phyloP scores from a whole-genome alignment of 1,139 yeast species.

The Magnusiomyces clavatus region DNA sequence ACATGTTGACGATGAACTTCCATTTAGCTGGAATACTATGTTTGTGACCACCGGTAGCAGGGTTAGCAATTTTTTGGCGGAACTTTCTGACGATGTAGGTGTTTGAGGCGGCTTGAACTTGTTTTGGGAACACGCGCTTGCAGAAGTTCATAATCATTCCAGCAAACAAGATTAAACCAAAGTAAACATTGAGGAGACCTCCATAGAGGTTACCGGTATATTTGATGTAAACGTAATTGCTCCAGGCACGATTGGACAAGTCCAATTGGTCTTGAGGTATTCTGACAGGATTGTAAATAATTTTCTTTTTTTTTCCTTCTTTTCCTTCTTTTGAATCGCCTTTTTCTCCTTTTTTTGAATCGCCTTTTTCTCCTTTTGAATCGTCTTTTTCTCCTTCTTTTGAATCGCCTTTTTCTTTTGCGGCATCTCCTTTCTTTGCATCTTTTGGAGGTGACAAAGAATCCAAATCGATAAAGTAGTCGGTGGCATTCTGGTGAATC shows the following conservation, averaged over 20 bases:
- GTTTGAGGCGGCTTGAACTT: conserved; percentile 6
- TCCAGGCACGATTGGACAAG: neutral
- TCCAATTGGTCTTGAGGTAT: neutral
- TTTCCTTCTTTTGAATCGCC: too few relatives aligned
- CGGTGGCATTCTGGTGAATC: neutral
- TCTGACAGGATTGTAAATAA: conserved; percentile 5
- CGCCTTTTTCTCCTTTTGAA: too few relatives aligned
- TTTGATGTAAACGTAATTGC: neutral
- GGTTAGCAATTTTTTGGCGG: conserved; percentile 7
- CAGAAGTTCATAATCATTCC: conserved; percentile 19
- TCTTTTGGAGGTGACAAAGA: neutral
- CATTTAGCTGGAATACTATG: conserved; percentile 9
- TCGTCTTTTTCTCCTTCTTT: too few relatives aligned
- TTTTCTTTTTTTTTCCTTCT: too few relatives aligned
- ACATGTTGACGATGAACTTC: conserved; percentile 1
- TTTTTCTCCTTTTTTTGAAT: too few relatives aligned
- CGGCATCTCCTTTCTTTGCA: neutral
- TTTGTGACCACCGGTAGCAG: conserved; percentile 10
- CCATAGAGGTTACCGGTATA: conserved; percentile 17
- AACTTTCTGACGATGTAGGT: conserved; percentile 1
- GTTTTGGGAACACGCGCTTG: conserved; percentile 7
- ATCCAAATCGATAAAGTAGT: neutral
- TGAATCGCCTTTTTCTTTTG: neutral
- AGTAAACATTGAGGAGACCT: conserved; percentile 21
- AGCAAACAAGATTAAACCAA: conserved; percentile 19